These are phyloP conservation scores for Sutorius eximius DNA, from an alignment of 1,284 basidiomycete species.

Conservation along the genomic window DNA sequence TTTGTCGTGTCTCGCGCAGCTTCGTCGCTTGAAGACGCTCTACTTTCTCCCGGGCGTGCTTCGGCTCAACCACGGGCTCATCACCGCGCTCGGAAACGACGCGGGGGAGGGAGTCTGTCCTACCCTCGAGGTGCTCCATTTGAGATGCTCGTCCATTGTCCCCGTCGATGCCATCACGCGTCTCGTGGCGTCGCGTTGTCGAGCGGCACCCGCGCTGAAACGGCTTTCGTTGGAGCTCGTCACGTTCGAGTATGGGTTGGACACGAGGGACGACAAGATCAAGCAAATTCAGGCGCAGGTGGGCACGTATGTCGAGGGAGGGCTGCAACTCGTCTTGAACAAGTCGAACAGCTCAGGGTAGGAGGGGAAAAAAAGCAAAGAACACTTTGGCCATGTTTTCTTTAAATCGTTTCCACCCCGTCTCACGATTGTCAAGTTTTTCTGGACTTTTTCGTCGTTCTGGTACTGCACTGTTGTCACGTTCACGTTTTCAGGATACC, in stretches of 20 bases:
- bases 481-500: background rate
- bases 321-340: constrained; percentile 20
- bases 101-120: constrained; percentile 23
- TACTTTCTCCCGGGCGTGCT: constrained; percentile 28
- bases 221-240: constrained; percentile 29
- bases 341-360: constrained; percentile 20
- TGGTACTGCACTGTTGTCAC: background rate
- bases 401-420: background rate
- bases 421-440: background rate
- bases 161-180: constrained; percentile 24
- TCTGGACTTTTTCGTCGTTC: background rate
- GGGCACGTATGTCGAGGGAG: constrained; percentile 15
- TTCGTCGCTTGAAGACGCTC: constrained; percentile 22
- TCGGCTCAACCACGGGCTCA: constrained; percentile 32
- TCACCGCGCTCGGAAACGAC: constrained; percentile 19
- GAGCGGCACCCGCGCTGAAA: constrained; percentile 12
- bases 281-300: constrained; percentile 12
- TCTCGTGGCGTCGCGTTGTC: constrained; percentile 29
- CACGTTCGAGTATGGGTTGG: constrained; percentile 32
- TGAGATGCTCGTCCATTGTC: constrained; percentile 29
- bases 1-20: constrained; percentile 22
- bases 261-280: constrained; percentile 31
- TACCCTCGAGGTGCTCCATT: constrained; percentile 24
- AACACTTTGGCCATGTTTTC: background rate
- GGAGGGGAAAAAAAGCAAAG: background rate